Percentiles rank a stretch among this genome's conserved stretches.
Evolutionary conservation across 345 rosid genomes (phyloP).

Genomic region (Draba incana): DNA sequence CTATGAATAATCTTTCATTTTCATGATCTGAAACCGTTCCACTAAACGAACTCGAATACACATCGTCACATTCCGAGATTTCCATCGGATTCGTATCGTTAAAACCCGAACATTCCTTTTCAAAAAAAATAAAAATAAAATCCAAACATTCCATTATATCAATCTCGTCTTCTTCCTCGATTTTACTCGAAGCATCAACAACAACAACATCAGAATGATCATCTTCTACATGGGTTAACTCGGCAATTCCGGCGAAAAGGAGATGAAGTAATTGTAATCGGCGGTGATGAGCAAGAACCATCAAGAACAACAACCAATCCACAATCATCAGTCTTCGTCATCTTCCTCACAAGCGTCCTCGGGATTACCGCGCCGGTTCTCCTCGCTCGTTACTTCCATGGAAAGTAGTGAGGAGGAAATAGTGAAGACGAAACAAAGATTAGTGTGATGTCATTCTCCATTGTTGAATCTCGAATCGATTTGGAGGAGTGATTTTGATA

Average conservation of each 20-base stretch:
- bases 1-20: constrained; percentile 19
- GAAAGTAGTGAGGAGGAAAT: constrained; percentile 52
- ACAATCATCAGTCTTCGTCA: constrained; percentile 44
- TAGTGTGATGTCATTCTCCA: too few species aligned
- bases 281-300: background rate
- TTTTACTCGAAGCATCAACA: constrained; percentile 1
- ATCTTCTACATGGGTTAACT: constrained; percentile 22
- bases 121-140: too few species aligned
- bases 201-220: constrained; percentile 18
- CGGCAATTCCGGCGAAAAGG: background rate
- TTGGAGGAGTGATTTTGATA: too few species aligned
- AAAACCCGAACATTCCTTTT: constrained; percentile 26
- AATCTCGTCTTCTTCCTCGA: constrained; percentile 48
- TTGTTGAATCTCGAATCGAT: too few species aligned
- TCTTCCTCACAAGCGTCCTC: constrained; percentile 72
- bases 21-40: constrained; percentile 56
- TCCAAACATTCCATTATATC: constrained; percentile 35
- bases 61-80: constrained; percentile 47
- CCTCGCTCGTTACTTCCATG: constrained; percentile 76
- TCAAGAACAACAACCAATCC: background rate
- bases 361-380: constrained; percentile 75
- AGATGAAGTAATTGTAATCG: background rate
- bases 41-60: constrained; percentile 74
- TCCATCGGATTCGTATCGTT: constrained; percentile 11
- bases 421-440: constrained; percentile 66